These are phyloP conservation scores for Musa troglodytarum DNA, from an alignment of 176 grass and related monocot genomes.

Conservation along the genomic window DNA sequence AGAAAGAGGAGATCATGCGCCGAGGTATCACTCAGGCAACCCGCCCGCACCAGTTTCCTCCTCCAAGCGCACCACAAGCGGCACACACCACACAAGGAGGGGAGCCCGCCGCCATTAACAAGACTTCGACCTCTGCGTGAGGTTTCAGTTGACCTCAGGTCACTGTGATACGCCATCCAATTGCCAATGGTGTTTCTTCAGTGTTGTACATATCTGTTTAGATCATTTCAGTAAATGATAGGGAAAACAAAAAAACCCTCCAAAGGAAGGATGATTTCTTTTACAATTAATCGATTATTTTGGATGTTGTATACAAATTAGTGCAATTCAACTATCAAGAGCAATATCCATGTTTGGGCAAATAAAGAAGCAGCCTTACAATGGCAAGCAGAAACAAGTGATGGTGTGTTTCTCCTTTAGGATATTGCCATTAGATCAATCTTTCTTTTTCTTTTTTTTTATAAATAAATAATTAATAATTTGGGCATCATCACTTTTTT, in stretches of 20 bases:
- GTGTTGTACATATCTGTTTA: background rate
- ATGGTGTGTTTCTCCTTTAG: too few species aligned
- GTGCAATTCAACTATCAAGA: too few species aligned
- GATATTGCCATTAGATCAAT: too few species aligned
- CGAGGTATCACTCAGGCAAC: slow-evolving; percentile 1
- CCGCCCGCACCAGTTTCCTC: slow-evolving; percentile 10
- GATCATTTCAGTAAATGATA: background rate
- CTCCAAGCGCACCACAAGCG: slow-evolving; percentile 25
- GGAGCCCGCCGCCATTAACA: background rate
- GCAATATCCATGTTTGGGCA: too few species aligned
- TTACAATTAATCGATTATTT: background rate
- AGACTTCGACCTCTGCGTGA: background rate
- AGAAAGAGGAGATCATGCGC: slow-evolving; percentile 28
- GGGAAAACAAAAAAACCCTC: background rate
- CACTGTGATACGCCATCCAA: background rate
- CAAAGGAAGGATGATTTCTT: background rate
- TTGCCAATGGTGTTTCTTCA: background rate
- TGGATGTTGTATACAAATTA: too few species aligned
- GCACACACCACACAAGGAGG: background rate
- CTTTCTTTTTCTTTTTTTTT: too few species aligned
- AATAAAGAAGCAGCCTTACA: too few species aligned
- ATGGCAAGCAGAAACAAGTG: too few species aligned
- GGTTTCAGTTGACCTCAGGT: background rate
- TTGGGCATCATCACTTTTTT: too few species aligned
- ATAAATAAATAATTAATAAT: too few species aligned